Evolutionary conservation across 495 filamentous ascomycete genomes (phyloP), one percentile per base, ranked within the genome.

Genomic region (Bombardia bombarda): DNA sequence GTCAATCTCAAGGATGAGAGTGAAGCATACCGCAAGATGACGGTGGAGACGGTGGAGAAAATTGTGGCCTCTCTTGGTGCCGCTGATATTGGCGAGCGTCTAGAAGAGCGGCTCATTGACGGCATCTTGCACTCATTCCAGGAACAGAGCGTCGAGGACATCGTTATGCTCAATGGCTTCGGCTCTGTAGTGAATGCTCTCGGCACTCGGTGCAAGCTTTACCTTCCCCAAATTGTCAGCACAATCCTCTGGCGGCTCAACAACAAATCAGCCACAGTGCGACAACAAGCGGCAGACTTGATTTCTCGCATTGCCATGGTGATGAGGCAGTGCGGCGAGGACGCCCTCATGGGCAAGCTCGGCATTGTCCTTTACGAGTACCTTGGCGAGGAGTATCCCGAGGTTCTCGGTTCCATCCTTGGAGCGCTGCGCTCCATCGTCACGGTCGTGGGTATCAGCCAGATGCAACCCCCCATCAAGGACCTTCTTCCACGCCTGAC

Each of bases 11-110:
- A 97, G 63, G 93, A 99, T 53, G 93, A 99, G 61, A 95, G 84
- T 60, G 93, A 99, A 54, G 85, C 90, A 1, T 99, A 97, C 61
- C 83, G 93, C 8, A 97, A 97, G 72, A 99, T 99, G 93, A 94
- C 93, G 0, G 81, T 97, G 18, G 93, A 99, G 68, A 96, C 90
- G 0, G 77, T 95, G 7, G 93, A 99, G 64, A 97, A 97, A 64
- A 77, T 97, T 21, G 83, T 97, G 55, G 87, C 90, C 3, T 83
- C 86, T 33, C 75, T 96, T 24, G 93, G 93, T 40, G 90, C 90
- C 20, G 90, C 90, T 17, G 92, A 97, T 60, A 86, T 99, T 56
- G 85, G 86, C 10, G 87, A 94, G 61, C 78, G 90, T 32, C 66
- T 97, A 32, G 93, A 99, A 60, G 90, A 96, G 60, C 74, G 87